Evolutionary conservation across 257 asterid species (phyloP), one percentile per base, ranked within the genome.

Genomic region (Fraxinus cuspidata): DNA sequence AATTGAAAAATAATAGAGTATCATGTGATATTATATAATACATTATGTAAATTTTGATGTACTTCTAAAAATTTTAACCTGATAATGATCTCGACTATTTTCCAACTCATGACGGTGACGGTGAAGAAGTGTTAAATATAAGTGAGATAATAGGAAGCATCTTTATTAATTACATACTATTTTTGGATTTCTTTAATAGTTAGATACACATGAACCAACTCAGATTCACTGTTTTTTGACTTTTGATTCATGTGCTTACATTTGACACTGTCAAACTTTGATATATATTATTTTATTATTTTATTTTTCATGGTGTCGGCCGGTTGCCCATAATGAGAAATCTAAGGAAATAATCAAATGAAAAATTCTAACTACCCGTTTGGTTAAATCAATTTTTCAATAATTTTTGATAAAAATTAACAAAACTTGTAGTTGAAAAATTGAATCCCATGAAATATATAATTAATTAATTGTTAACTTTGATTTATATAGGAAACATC

Each of bases 71-170:
- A 3, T 3, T 37, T 40, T 11, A 40, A 40, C 49, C 12, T 16
- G 16, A 40, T 40, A 9, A 2, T 38, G 44, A 38, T 38, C 47
- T 49, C 4, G 7, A 49, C 21, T 16, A 49, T 15, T 15, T 49
- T 49, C 63, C 4, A 80, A 40, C 75, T 34, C 67, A 74, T 58
- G 88, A 75, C 86, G 89, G 89, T 82, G 86, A 53, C 23, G 76
- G 66, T 21, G 64, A 60, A 25, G 71, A 65, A 49, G 34, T 32
- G 51, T 68, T 77, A 32, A 82, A 74, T 73, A 79, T 25, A 64
- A 29, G 73, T 35, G 38, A 47, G 29, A 40, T n/a, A 74, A n/a
- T 66, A 37, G 31, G 49, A 38, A 71, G 8, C 9, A 12, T 40
- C 49, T 28, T 15, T 53, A 65, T 11, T 12, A 13, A 11, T 47